Conservation (phyloP, 768 basidiomycete species). For the Antrodiella citrinella region DNA sequence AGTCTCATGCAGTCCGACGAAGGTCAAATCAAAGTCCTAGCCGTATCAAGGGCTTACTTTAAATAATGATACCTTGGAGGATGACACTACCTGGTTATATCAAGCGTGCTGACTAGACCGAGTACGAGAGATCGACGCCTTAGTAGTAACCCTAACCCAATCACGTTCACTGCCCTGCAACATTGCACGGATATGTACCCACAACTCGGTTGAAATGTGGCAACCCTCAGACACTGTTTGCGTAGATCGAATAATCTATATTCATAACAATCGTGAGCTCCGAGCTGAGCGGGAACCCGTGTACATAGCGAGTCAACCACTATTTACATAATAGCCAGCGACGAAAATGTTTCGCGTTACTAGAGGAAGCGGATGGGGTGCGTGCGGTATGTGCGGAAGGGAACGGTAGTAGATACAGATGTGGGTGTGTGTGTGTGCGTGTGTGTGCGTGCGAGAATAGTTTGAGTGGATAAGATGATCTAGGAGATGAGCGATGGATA, state of each 20-base stretch:
- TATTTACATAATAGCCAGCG: not conserved
- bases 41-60: too few species aligned
- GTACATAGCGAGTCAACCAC: not conserved
- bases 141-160: not conserved
- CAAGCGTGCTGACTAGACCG: not conserved
- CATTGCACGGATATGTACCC: too few species aligned
- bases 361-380: not conserved
- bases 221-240: too few species aligned
- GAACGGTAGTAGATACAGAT: not conserved
- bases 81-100: not conserved
- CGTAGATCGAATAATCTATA: not conserved
- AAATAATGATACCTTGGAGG: not conserved
- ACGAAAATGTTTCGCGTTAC: not conserved
- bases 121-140: not conserved
- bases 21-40: too few species aligned
- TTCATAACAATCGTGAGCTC: not conserved
- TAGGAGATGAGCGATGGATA: too few species aligned
- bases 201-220: too few species aligned
- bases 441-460: not conserved
- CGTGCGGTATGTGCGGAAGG: not conserved
- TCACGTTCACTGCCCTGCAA: not conserved
- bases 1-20: too few species aligned
- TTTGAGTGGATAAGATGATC: too few species aligned
- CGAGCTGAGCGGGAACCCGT: not conserved
- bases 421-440: not conserved